These are phyloP conservation scores for Gomphus bonarii DNA, from an alignment of 1,284 basidiomycete genomes.

Conservation along the genomic window DNA sequence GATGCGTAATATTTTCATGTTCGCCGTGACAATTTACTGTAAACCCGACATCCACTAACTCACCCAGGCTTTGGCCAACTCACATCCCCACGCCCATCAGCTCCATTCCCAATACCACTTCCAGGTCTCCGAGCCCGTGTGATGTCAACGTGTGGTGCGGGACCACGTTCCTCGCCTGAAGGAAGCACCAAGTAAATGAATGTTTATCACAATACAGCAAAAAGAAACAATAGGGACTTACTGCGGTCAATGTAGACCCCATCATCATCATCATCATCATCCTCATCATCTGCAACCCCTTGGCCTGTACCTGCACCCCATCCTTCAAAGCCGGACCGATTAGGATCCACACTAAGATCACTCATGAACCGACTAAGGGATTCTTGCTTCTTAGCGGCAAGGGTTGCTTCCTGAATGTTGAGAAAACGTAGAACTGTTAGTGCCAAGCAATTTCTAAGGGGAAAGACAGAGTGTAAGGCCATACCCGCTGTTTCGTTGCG, in stretches of 20 bases:
- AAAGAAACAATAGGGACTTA: conserved; percentile 25
- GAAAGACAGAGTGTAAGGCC: background rate
- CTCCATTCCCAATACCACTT: background rate
- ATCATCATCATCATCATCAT: conserved; percentile 47
- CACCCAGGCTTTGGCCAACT: conserved; percentile 54
- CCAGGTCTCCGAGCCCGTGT: conserved; percentile 49
- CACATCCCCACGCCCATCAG: conserved; percentile 37
- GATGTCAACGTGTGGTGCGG: conserved; percentile 46
- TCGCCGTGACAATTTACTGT: background rate
- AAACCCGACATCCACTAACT: background rate
- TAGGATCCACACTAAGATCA: conserved; percentile 72
- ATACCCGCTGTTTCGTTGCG: conserved; percentile 34
- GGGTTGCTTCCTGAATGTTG: conserved; percentile 39
- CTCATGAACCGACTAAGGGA: conserved; percentile 77
- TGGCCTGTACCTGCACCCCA: conserved; percentile 38
- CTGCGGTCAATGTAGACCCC: conserved; percentile 24
- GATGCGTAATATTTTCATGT: background rate
- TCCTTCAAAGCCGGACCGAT: conserved; percentile 35
- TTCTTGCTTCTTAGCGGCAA: conserved; percentile 64
- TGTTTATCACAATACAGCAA: background rate
- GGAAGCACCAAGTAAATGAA: background rate
- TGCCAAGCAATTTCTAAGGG: background rate
- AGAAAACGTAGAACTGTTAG: conserved; percentile 27
- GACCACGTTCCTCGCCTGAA: conserved; percentile 55
- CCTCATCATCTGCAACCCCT: conserved; percentile 42